Evolutionary conservation across 2,329 filamentous ascomycete genomes (phyloP).

Genomic region (Pseudocercospora eumusae): DNA sequence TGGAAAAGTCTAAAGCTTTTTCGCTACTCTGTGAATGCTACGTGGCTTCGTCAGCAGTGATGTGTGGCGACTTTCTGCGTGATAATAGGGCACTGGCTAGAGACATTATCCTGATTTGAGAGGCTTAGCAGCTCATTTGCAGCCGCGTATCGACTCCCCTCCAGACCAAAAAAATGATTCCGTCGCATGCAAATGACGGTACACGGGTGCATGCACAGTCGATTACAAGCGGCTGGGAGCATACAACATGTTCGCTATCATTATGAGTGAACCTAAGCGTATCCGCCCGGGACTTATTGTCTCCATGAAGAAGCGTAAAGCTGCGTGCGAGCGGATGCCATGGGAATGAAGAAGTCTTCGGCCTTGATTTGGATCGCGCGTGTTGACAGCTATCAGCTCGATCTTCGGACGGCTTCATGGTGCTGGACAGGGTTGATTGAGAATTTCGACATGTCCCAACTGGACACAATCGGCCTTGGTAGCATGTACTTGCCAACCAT

Average conservation of each 20-base stretch:
- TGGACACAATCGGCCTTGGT: not conserved
- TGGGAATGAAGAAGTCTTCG: not conserved
- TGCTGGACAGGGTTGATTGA: not conserved
- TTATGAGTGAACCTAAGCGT: not conserved
- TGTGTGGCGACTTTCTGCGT: constrained; percentile 32
- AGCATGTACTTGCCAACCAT: not conserved
- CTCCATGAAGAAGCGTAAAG: not conserved
- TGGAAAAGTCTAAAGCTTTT: constrained; percentile 26
- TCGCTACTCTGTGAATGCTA: constrained; percentile 37
- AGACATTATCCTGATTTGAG: constrained; percentile 35
- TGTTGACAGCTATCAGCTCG: not conserved
- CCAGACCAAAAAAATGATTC: too few relatives aligned
- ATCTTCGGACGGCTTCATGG: not conserved
- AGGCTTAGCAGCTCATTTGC: not conserved
- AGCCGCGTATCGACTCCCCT: too few relatives aligned
- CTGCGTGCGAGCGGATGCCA: not conserved
- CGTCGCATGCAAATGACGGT: not conserved
- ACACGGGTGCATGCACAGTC: not conserved
- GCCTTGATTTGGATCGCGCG: not conserved
- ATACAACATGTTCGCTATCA: not conserved
- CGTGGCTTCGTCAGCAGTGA: constrained; percentile 29
- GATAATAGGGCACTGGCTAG: constrained; percentile 27
- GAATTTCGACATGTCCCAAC: not conserved
- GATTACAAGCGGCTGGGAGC: not conserved
- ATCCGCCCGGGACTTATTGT: not conserved